Conservation (phyloP, 257 asterid species). For the Mentha longifolia region DNA sequence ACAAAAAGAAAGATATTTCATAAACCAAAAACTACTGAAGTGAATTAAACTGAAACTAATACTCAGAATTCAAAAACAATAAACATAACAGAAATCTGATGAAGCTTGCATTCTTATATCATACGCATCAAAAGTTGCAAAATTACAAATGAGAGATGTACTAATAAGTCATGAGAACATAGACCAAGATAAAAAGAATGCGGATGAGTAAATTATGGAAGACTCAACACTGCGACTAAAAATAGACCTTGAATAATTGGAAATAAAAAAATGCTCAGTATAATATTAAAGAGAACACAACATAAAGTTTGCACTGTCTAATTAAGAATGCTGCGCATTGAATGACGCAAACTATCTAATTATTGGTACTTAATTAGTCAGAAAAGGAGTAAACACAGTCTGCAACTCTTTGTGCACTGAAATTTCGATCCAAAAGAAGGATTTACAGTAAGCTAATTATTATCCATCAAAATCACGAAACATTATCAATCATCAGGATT, state of each 20-base stretch:
- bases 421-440: slow-evolving; percentile 35
- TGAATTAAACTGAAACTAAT: too few species aligned
- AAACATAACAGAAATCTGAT: not conserved
- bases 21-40: not conserved
- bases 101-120: slow-evolving; percentile 4
- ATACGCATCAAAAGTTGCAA: slow-evolving; percentile 14
- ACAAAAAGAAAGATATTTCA: too few species aligned
- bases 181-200: slow-evolving; percentile 4
- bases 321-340: not conserved
- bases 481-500: not conserved
- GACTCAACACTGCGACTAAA: not conserved
- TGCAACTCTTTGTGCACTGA: not conserved
- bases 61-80: not conserved
- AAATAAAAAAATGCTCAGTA: not conserved
- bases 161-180: not conserved
- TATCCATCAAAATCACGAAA: slow-evolving; percentile 12
- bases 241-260: not conserved
- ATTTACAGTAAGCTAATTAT: slow-evolving; percentile 22
- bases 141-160: slow-evolving; percentile 17
- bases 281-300: not conserved
- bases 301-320: not conserved
- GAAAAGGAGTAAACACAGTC: not conserved
- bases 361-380: not conserved
- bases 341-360: not conserved
- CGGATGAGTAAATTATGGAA: not conserved